These are phyloP conservation scores for Fraxinus greggii DNA, from an alignment of 305 asterid species.

Conservation along the genomic window DNA sequence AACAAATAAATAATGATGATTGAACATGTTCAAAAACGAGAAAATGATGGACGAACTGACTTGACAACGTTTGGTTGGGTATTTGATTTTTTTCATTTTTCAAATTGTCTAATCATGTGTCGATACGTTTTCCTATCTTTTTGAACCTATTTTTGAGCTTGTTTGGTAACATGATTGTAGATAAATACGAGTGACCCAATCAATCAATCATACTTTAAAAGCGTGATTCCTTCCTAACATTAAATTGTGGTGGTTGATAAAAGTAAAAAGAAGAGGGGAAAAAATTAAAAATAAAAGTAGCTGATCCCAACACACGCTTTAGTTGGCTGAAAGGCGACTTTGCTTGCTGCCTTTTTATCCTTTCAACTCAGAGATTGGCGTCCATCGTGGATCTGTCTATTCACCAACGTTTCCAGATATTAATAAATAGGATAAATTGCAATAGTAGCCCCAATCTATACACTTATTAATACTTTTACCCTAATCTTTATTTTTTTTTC, in stretches of 20 bases:
- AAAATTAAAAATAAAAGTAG: no score
- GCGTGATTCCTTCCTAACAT: not conserved
- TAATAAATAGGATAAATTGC: not conserved
- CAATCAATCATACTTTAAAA: not conserved
- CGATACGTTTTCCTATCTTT: no score
- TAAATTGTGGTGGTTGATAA: not conserved
- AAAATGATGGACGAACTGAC: no score
- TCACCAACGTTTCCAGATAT: no score
- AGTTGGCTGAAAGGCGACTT: not conserved
- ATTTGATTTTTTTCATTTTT: no score
- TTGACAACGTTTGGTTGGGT: no score
- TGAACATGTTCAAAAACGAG: no score
- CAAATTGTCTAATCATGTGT: no score
- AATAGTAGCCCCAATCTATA: not conserved
- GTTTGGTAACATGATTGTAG: no score
- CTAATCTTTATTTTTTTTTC: not conserved
- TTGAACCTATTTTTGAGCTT: no score
- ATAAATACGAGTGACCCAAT: not conserved
- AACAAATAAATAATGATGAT: no score
- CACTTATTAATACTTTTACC: not conserved
- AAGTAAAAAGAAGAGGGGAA: not conserved
- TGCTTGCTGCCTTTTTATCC: not conserved
- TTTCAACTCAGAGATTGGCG: not conserved
- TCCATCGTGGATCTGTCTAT: not conserved
- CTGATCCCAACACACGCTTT: not conserved